phyloP scores from a whole-genome alignment of 306 rosid species.

The Pterocarpus macrocarpus region DNA sequence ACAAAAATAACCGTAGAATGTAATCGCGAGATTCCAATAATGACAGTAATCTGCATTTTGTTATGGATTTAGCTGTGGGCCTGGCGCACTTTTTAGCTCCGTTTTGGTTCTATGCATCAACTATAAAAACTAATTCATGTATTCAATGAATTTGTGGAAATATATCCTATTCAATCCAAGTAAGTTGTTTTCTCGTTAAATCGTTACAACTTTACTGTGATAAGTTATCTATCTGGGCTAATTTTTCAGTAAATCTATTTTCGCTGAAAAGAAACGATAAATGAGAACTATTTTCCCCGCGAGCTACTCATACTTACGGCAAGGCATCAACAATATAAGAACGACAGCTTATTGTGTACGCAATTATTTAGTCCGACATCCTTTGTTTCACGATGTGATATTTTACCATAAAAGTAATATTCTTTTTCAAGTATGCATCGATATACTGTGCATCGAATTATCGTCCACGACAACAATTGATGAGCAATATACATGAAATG shows the following conservation, averaged over 20 bases:
- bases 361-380: not conserved
- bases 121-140: not conserved
- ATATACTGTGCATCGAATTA: too few relatives aligned
- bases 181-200: not conserved
- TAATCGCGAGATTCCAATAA: too few relatives aligned
- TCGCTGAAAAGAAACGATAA: not conserved
- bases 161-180: not conserved
- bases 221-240: not conserved
- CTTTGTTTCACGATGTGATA: not conserved
- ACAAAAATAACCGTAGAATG: too few relatives aligned
- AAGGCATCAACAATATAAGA: not conserved
- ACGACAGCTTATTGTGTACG: not conserved
- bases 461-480: too few relatives aligned
- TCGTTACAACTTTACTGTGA: not conserved
- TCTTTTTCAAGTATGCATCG: too few relatives aligned
- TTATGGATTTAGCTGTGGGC: not conserved
- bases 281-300: not conserved
- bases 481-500: not conserved
- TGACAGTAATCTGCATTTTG: not conserved
- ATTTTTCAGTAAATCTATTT: not conserved
- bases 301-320: not conserved
- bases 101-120: not conserved
- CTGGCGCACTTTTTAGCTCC: not conserved
- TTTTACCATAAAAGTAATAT: not conserved
- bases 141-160: not conserved